Evolutionary conservation across 1,284 basidiomycete species (phyloP).

Genomic region (Thelephora terrestris): DNA sequence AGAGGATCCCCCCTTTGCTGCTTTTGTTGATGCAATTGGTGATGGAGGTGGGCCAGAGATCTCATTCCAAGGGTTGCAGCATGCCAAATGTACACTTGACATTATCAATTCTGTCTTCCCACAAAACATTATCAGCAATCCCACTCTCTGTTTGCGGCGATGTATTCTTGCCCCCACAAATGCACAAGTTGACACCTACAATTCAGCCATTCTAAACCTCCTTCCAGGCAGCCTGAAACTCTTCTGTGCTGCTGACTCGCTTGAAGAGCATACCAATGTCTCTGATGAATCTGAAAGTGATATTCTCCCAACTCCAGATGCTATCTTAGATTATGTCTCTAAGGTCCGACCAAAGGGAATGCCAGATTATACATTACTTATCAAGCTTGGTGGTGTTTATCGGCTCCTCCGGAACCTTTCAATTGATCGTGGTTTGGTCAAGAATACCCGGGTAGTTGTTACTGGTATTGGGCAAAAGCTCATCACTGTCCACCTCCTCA

Average conservation of each 20-base stretch:
- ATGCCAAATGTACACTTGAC: too few species aligned
- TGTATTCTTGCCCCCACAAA: conserved; percentile 30
- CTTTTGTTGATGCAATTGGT: conserved; percentile 28
- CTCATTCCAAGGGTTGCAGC: too few species aligned
- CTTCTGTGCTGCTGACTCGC: conserved; percentile 21
- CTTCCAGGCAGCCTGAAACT: conserved; percentile 16
- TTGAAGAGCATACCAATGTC: conserved; percentile 18
- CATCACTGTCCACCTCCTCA: conserved; percentile 22
- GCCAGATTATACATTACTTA: conserved; percentile 20
- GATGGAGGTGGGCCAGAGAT: conserved; percentile 24
- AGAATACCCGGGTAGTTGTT: conserved; percentile 29
- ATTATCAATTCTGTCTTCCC: too few species aligned
- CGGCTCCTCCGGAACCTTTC: conserved; percentile 30
- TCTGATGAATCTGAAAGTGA: too few species aligned
- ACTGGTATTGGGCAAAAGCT: conserved; percentile 18
- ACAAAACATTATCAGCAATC: too few species aligned
- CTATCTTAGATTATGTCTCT: conserved; percentile 20
- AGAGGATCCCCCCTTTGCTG: conserved; percentile 24
- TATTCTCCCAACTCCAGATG: conserved; percentile 12
- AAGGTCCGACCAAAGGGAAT: conserved; percentile 19
- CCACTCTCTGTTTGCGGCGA: conserved; percentile 19
- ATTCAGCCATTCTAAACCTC: conserved; percentile 19
- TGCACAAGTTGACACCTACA: conserved; percentile 26
- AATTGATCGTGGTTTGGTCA: conserved; percentile 27
- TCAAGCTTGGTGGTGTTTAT: conserved; percentile 26